Evolutionary conservation across 805 yeast genomes (phyloP).

Genomic region (Metschnikowia corniflorae): DNA sequence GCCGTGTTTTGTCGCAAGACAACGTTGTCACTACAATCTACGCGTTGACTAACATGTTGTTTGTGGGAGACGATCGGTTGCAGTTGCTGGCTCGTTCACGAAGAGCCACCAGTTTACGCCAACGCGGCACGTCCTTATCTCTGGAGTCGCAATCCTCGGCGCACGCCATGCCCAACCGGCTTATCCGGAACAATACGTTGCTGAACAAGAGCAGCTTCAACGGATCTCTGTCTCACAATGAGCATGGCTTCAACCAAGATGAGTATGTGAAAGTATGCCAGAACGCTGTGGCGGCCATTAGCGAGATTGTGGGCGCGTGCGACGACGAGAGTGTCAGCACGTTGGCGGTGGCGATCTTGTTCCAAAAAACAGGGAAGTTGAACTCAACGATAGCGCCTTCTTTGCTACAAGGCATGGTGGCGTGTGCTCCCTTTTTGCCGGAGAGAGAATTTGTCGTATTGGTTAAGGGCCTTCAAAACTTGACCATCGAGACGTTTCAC

Average conservation of each 20-base stretch:
- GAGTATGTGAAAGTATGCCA: conserved; percentile 45
- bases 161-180: conserved; percentile 9
- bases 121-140: conserved; percentile 10
- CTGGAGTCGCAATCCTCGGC: conserved; percentile 1
- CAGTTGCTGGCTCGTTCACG: conserved; percentile 26
- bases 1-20: conserved; percentile 71
- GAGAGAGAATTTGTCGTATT: conserved; percentile 67
- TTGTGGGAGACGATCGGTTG: conserved; percentile 45
- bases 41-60: conserved; percentile 70
- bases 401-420: conserved; percentile 59
- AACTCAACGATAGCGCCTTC: conserved; percentile 52
- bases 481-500: conserved; percentile 43
- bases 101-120: conserved; percentile 30
- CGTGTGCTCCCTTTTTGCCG: conserved; percentile 57
- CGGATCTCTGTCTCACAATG: background rate
- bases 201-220: conserved; percentile 6
- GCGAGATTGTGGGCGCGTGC: conserved; percentile 62
- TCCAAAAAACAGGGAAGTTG: conserved; percentile 60
- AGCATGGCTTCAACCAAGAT: conserved; percentile 16
- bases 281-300: conserved; percentile 67
- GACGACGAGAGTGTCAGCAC: conserved; percentile 71
- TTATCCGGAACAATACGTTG: conserved; percentile 12
- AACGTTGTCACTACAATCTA: conserved; percentile 80
- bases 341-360: conserved; percentile 73
- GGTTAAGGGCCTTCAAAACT: conserved; percentile 52